Base-by-base conservation (phyloP, 2,329 filamentous ascomycete species). In the Fusarium lateritium region DNA sequence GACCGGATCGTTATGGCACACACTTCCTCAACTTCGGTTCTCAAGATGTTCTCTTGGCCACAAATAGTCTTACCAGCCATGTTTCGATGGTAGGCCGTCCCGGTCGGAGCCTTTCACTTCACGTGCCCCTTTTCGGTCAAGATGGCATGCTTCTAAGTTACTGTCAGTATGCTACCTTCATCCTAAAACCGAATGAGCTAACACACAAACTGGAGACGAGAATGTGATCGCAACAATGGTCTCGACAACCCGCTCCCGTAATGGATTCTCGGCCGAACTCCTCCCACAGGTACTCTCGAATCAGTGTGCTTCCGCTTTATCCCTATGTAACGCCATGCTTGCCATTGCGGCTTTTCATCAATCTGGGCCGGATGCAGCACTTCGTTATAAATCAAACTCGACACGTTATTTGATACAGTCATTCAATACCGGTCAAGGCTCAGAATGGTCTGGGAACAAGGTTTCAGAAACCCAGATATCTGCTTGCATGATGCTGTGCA, bases 401-500 rank as follows among this genome's bases (percentile, higher is more conserved):
- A n/a, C 50, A 31, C n/a, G 43, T 15, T 17, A 28, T n/a, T 47
- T 58, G 14, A 50, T 31, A 4, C 19, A 54, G 33, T 44, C 49
- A 17, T 17, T 58, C 6, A 6, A 39, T 21, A 39, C 17, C n/a
- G 5, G n/a, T 11, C n/a, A 13, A 19, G n/a, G 7, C 38, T 21
- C n/a, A 6, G n/a, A 39, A 2, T 39, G 38, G n/a, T 19, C n/a
- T 2, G 38, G 10, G n/a, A 39, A 13, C 10, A 8, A 39, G 6
- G 17, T 19, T 8, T 19, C 38, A 14, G 44, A 58, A 13, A 21
- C 54, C 8, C 53, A 54, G 17, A 22, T 63, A 10, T 54, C 60
- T 15, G 49, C 60, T 17, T 54, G 47, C 26, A 63, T 63, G 60
- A 63, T 57, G 54, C 19, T 63, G 7, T 57, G 24, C 24, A 63